Conservation (phyloP, 495 filamentous ascomycete species). For the Pseudomonodictys pantanalensis region DNA sequence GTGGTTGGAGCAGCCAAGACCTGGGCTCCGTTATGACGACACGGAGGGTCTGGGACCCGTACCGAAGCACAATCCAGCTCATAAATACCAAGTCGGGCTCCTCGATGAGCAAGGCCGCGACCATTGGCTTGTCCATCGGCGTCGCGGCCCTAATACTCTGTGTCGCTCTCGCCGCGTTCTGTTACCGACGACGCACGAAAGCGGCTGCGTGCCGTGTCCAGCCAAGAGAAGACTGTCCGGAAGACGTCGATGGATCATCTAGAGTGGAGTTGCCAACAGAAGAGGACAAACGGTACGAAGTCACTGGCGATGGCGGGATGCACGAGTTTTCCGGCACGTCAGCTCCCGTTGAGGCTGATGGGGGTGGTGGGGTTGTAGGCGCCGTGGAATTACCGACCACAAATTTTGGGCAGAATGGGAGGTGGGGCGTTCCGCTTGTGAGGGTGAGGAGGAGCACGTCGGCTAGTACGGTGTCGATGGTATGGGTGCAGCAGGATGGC, state of each 20-base stretch:
- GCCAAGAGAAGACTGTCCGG: not conserved
- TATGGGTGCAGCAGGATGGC: not conserved
- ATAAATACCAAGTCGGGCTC: too few species aligned
- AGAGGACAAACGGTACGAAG: not conserved
- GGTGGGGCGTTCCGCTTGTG: constrained; percentile 7
- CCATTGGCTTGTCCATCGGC: too few species aligned
- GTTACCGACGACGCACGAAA: constrained; percentile 1
- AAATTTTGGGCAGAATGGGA: not conserved
- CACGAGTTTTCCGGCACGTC: not conserved
- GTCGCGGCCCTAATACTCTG: not conserved
- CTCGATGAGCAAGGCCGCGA: too few species aligned
- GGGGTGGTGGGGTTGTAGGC: not conserved
- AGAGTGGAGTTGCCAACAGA: not conserved
- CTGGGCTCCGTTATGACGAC: too few species aligned
- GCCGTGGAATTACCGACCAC: constrained; percentile 6
- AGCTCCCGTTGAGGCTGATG: not conserved
- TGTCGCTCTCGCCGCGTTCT: not conserved
- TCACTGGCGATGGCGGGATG: not conserved
- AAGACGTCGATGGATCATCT: not conserved
- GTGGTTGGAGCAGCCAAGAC: too few species aligned
- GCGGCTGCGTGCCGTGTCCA: not conserved
- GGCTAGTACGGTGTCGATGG: not conserved
- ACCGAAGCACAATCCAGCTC: too few species aligned
- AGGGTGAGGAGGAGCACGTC: not conserved
- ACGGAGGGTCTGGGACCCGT: too few species aligned